Evolutionary conservation across 108 stramenopile species (phyloP), one percentile per base, ranked within the genome.

Genomic region (Nitzschia sp.): DNA sequence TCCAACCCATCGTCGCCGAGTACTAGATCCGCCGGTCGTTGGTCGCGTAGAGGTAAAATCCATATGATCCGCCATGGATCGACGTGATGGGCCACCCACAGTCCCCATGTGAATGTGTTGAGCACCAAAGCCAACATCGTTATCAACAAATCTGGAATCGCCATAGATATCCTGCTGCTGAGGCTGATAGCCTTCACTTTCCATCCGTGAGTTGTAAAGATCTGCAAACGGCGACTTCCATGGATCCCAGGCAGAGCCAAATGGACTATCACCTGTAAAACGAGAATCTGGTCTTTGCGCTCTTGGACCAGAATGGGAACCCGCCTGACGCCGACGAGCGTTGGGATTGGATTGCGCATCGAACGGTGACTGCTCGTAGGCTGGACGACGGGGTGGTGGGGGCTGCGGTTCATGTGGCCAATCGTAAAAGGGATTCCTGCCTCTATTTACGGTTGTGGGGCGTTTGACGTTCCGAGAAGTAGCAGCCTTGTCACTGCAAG

Each of bases 161-260:
- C 19, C 4, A 8, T n/a, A n/a, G 8, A 8, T 21, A 4, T 50
- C 16, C 8, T 21, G 48, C 6, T 41, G 6, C 9, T 41, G 6
- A 41, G 13, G 6, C 13, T 41, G 9, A 21, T 50, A n/a, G 4
- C 9, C 19, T 16, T 50, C 48, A 21, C 4, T 21, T 22, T 21
- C 17, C 4, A 50, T 50, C 48, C 48, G 48, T 19, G 48, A 8
- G 48, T 50, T 50, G 48, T 50, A 50, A 21, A 50, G 17, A 50
- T 50, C 48, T 50, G 9, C 48, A 22, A 50, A 50, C 19, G 48
- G 48, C 4, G 48, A 50, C 19, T 50, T 50, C 48, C 48, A 50
- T 5, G 48, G 48, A 50, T 50, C 48, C 48, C 48, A 50, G 5
- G 13, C 21, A 11, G 13, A 4, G 4, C 19, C 48, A 21, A 50